Conservation (phyloP, 805 yeast genomes). For the Candida arabinofermentans region DNA sequence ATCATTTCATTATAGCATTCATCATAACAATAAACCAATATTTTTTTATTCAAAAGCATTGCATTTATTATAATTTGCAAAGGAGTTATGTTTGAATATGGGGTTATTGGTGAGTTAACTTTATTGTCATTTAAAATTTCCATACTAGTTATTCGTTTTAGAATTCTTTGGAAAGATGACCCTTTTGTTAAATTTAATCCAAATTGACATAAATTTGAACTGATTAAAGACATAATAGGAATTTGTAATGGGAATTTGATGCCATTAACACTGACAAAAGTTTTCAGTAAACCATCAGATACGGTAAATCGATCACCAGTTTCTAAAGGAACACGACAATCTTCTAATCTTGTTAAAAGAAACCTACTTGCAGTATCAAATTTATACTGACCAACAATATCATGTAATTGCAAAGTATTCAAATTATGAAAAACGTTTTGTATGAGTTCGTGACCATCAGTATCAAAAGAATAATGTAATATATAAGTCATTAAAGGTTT, state of each 20-base stretch:
- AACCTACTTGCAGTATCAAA: slow-evolving; percentile 16
- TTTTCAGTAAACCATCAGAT: slow-evolving; percentile 19
- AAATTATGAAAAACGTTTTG: slow-evolving; percentile 13
- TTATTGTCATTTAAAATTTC: slow-evolving; percentile 3
- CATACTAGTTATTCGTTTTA: slow-evolving; percentile 10
- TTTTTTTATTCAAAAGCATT: slow-evolving; percentile 42
- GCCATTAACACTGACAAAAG: slow-evolving; percentile 18
- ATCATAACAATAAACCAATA: slow-evolving; percentile 36
- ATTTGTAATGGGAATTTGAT: slow-evolving; percentile 30
- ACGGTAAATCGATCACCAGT: slow-evolving; percentile 12
- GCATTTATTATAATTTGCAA: slow-evolving; percentile 46
- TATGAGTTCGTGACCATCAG: slow-evolving; percentile 5
- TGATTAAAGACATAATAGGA: slow-evolving; percentile 24
- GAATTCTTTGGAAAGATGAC: slow-evolving; percentile 17
- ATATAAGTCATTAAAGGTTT: slow-evolving; percentile 45
- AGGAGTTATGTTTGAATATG: slow-evolving; percentile 19
- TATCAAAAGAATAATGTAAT: slow-evolving; percentile 38
- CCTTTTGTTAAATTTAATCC: slow-evolving; percentile 32
- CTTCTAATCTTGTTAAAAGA: slow-evolving; percentile 20
- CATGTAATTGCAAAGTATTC: slow-evolving; percentile 24
- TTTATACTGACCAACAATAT: slow-evolving; percentile 20
- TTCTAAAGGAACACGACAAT: slow-evolving; percentile 7
- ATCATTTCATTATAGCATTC: slow-evolving; percentile 43
- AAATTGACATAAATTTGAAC: slow-evolving; percentile 23
- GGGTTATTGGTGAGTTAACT: slow-evolving; percentile 12